Conservation (phyloP, 441 rosid genomes). For the Adansonia grandidieri region DNA sequence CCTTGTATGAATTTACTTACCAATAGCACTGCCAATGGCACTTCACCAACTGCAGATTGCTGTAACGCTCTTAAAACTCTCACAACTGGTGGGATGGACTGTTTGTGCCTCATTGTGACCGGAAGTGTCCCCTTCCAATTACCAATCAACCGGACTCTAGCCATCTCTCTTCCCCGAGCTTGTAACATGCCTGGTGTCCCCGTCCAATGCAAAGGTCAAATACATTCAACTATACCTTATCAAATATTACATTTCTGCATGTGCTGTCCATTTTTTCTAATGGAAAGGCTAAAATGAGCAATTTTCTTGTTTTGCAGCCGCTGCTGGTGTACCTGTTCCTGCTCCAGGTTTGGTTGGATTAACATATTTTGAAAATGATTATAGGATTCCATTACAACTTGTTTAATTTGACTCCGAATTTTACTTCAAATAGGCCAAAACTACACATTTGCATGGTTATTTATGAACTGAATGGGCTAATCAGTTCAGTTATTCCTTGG, state of each 20-base stretch:
- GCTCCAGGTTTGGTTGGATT: slow-evolving; percentile 60
- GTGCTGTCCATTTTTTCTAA: background rate
- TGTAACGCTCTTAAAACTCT: slow-evolving; percentile 66
- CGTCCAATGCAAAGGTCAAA: slow-evolving; percentile 71
- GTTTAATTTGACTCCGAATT: background rate
- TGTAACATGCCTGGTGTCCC: slow-evolving; percentile 89
- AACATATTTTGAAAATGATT: background rate
- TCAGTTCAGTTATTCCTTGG: background rate
- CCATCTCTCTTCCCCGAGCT: slow-evolving; percentile 80
- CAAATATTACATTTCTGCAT: background rate
- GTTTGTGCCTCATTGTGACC: slow-evolving; percentile 71
- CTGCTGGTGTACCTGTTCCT: slow-evolving; percentile 62
- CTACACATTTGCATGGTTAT: no score
- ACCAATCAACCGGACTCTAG: slow-evolving; percentile 78
- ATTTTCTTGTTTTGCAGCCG: slow-evolving; percentile 44
- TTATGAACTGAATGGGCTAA: background rate
- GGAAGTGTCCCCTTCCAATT: slow-evolving; percentile 66
- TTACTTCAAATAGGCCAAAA: background rate
- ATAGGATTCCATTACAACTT: background rate
- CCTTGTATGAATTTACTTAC: slow-evolving; percentile 77
- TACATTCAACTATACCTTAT: background rate
- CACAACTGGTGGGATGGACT: slow-evolving; percentile 58
- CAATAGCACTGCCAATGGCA: slow-evolving; percentile 59
- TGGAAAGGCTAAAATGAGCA: slow-evolving; percentile 10
- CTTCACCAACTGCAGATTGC: slow-evolving; percentile 62